These are phyloP conservation scores for Monilinia vaccinii-corymbosi DNA, from an alignment of 2,329 filamentous ascomycete genomes.

Conservation along the genomic window DNA sequence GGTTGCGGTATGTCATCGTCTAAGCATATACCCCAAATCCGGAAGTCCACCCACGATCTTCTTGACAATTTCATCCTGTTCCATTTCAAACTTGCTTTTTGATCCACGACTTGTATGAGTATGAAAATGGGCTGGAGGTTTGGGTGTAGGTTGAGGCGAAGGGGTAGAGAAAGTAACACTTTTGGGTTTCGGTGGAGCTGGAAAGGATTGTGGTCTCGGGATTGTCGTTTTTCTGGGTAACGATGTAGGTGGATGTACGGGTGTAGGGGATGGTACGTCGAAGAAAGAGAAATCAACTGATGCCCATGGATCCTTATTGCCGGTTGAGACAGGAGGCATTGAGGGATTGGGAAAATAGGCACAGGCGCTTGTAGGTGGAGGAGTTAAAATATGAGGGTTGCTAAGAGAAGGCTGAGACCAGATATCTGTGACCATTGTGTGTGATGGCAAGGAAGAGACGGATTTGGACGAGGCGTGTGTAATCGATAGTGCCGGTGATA, in stretches of 20 bases:
- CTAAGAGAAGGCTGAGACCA: neutral
- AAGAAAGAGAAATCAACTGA: conserved; percentile 32
- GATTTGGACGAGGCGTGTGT: neutral
- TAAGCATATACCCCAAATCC: conserved; percentile 31
- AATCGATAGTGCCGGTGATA: neutral
- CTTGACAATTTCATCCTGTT: conserved; percentile 28
- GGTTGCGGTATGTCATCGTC: conserved; percentile 11
- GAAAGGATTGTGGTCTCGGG: neutral
- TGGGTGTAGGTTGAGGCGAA: neutral
- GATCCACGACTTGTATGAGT: conserved; percentile 6
- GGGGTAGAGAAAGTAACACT: conserved; percentile 3
- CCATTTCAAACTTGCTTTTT: conserved; percentile 23
- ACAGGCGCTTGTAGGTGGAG: neutral
- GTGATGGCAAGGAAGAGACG: neutral
- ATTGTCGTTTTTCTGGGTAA: neutral
- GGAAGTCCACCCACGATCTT: conserved; percentile 28
- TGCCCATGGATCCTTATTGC: conserved; percentile 27
- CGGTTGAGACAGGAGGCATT: neutral
- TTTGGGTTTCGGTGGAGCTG: conserved; percentile 6
- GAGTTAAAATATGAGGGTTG: neutral
- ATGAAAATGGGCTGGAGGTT: conserved; percentile 8
- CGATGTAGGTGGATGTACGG: neutral
- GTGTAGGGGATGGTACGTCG: conserved; percentile 15
- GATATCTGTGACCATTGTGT: neutral
- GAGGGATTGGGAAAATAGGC: neutral